Conservation (phyloP, 306 rosid species). For the Astragalus membranaceus region DNA sequence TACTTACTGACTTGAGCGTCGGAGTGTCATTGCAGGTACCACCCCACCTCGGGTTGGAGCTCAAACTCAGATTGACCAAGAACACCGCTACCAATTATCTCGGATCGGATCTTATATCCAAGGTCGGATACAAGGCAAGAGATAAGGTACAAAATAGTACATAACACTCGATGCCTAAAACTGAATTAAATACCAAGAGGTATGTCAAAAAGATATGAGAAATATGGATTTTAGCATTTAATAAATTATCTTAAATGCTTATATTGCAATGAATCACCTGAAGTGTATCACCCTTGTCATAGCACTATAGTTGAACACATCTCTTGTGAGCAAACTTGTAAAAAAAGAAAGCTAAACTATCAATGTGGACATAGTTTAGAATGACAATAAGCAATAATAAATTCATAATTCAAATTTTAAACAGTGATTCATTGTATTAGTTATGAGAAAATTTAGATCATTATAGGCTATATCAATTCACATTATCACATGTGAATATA, state of each 20-base stretch:
- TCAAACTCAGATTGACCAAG: no score
- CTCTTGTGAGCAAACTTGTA: slow-evolving; percentile 58
- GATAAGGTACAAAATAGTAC: no score
- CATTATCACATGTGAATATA: background rate
- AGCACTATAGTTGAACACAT: slow-evolving; percentile 67
- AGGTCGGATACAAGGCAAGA: no score
- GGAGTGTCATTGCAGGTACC: no score
- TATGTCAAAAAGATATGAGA: background rate
- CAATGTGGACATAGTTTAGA: no score
- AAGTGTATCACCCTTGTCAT: slow-evolving; percentile 58
- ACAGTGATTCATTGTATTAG: background rate
- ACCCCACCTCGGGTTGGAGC: no score
- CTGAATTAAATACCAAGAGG: background rate
- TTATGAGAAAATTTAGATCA: background rate
- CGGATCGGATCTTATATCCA: no score
- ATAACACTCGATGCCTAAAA: background rate
- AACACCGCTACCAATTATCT: no score
- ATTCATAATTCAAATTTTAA: background rate
- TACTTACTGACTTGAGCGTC: no score
- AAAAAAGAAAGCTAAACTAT: background rate
- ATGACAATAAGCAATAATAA: background rate
- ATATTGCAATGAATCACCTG: slow-evolving; percentile 32
- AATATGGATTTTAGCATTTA: background rate
- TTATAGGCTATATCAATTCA: background rate
- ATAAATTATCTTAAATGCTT: background rate